Evolutionary conservation across 1,284 basidiomycete species (phyloP).

Genomic region (Moesziomyces antarcticus): DNA sequence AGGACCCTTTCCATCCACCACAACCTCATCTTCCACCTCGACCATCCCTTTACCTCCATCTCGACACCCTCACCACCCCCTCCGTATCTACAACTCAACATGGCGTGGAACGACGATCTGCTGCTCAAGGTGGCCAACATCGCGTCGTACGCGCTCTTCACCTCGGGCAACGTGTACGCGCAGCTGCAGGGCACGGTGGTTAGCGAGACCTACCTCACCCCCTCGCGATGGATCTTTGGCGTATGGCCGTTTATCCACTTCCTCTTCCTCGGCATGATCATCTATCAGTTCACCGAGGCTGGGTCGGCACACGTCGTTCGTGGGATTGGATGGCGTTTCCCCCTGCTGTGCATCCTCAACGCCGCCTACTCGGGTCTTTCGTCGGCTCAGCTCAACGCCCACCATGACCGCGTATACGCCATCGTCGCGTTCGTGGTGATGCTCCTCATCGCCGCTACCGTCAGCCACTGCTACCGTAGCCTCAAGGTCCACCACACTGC

Average conservation of each 20-base stretch:
- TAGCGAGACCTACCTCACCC: slow-evolving; percentile 85
- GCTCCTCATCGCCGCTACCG: slow-evolving; percentile 82
- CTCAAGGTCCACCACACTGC: slow-evolving; percentile 85
- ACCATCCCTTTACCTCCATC: background rate
- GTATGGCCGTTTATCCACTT: slow-evolving; percentile 84
- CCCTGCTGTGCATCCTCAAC: slow-evolving; percentile 84
- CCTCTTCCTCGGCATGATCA: slow-evolving; percentile 77
- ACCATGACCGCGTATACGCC: slow-evolving; percentile 75
- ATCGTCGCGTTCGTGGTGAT: slow-evolving; percentile 84
- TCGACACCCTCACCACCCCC: background rate
- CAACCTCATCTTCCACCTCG: background rate
- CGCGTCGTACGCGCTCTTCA: slow-evolving; percentile 79
- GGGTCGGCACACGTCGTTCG: slow-evolving; percentile 86
- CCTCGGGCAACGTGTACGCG: slow-evolving; percentile 88
- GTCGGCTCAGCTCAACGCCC: slow-evolving; percentile 40
- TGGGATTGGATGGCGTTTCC: slow-evolving; percentile 87
- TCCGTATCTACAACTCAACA: slow-evolving; percentile 1
- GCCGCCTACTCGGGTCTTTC: slow-evolving; percentile 81
- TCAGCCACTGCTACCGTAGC: slow-evolving; percentile 90
- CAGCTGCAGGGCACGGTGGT: slow-evolving; percentile 71
- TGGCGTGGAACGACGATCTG: slow-evolving; percentile 55
- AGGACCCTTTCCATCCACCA: no score
- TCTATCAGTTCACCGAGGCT: slow-evolving; percentile 69
- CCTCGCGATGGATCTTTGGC: slow-evolving; percentile 85
- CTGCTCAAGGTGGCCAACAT: slow-evolving; percentile 77